These are phyloP conservation scores for Coemansia furcata DNA, from an alignment of 192 early-diverging fungal species.

Conservation along the genomic window DNA sequence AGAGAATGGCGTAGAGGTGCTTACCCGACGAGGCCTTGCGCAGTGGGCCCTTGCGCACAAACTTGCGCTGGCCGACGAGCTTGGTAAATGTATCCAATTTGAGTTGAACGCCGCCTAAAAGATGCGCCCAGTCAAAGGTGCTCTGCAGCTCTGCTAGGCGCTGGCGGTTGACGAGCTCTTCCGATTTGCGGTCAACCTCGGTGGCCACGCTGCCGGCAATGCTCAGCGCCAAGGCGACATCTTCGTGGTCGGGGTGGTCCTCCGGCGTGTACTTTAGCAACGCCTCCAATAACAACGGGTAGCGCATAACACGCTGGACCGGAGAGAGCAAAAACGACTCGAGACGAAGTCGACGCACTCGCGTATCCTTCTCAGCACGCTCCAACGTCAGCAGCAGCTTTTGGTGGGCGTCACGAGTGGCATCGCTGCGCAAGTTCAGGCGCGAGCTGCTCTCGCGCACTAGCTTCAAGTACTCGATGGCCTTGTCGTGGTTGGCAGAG, in stretches of 20 bases:
- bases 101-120: conserved; percentile 51
- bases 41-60: conserved; percentile 53
- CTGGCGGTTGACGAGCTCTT: conserved; percentile 48
- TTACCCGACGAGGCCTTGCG: conserved; percentile 50
- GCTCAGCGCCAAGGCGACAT: conserved; percentile 49
- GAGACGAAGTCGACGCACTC: conserved; percentile 39
- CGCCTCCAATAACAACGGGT: conserved; percentile 48
- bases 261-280: conserved; percentile 51
- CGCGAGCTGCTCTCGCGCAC: conserved; percentile 51
- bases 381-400: conserved; percentile 46
- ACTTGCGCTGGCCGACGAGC: conserved; percentile 49
- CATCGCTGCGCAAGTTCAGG: conserved; percentile 40
- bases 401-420: conserved; percentile 42
- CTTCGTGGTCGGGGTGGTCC: conserved; percentile 46
- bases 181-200: conserved; percentile 52
- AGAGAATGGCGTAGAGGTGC: conserved; percentile 50
- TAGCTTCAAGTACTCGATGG: conserved; percentile 49
- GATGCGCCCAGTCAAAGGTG: conserved; percentile 50
- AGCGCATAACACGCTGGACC: conserved; percentile 52
- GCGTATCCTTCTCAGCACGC: conserved; percentile 43
- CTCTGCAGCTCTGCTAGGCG: conserved; percentile 49
- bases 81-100: conserved; percentile 49
- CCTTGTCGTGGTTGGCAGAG: conserved; percentile 53
- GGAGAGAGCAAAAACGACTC: conserved; percentile 52
- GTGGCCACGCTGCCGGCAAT: conserved; percentile 45